Conservation (phyloP, 176 grass and related monocot species). For the Tillandsia leiboldiana region DNA sequence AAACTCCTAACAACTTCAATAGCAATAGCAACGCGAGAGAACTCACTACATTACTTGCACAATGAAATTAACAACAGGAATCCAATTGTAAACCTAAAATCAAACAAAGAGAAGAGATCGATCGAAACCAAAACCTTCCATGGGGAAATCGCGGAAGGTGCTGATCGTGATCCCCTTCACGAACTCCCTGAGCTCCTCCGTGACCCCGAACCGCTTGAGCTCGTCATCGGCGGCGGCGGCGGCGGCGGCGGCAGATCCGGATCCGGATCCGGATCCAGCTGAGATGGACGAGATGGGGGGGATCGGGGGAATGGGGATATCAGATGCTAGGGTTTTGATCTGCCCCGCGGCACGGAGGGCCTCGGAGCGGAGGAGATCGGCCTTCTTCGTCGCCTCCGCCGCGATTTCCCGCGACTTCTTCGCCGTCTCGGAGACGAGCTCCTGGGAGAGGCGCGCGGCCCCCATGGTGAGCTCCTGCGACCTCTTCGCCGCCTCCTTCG, state of each 20-base stretch:
- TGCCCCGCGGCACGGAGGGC: conserved; percentile 45
- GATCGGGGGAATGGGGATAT: conserved; percentile 61
- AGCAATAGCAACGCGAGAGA: background rate
- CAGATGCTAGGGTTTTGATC: conserved; percentile 83
- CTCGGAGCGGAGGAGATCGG: conserved; percentile 52
- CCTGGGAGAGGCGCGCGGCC: conserved; percentile 43
- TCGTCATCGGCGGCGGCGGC: conserved; percentile 25
- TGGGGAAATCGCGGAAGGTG: conserved; percentile 89
- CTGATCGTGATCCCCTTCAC: conserved; percentile 81
- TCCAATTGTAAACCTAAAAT: too few relatives aligned
- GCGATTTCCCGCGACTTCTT: conserved; percentile 82
- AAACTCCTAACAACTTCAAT: background rate
- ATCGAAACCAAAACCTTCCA: conserved; percentile 48
- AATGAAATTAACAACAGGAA: too few relatives aligned
- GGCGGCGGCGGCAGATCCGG: background rate
- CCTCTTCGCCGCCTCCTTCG: conserved; percentile 71
- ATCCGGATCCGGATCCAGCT: background rate
- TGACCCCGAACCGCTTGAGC: conserved; percentile 62
- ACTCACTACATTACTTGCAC: too few relatives aligned
- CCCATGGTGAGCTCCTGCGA: conserved; percentile 31
- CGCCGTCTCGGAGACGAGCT: conserved; percentile 79
- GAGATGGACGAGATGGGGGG: conserved; percentile 38
- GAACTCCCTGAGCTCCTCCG: conserved; percentile 86
- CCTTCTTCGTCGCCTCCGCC: conserved; percentile 87
- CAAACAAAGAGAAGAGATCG: conserved; percentile 17